Base-by-base conservation (phyloP, 2,329 filamentous ascomycete genomes). In the Paracorniculantispora psalliotae region DNA sequence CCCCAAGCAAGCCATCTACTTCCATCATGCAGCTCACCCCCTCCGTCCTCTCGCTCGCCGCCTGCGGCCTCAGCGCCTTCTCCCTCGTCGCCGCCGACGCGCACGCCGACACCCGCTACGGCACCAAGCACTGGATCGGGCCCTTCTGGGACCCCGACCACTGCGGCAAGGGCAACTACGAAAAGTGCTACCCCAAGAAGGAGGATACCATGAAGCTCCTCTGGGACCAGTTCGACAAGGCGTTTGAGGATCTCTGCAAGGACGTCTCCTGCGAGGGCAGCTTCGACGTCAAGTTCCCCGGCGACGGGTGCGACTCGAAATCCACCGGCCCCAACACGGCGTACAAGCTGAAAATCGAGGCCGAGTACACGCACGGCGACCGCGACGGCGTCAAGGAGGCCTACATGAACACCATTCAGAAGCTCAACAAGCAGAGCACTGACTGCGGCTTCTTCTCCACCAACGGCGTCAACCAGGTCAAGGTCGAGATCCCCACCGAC, bases 171-270 rank as follows among this genome's bases (percentile, higher is more conserved):
- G 58, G 51, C 26, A 55, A 55, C 46, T 46, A 55, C 57, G 44
- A 35, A 10, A 60, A 51, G 51, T 60, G 58, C 58, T 56, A 60
- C 51, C 58, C 58, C 15, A 60, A 44, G 19, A 35, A 43, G 35
- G 58, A 60, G 48, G 44, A 60, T 17, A 28, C 58, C 7, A 33
- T 54, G 28, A 50, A 46, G 58, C 19, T 60, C 13, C 50, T 60
- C 19, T 60, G 58, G 58, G 58, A 60, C 43, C 58, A 60, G 44
- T 46, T 60, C 51, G 46, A 60, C 51, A 56, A 51, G 51, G 58
- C 58, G 15, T 60, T 60, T 7, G 58, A 60, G 10, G 51, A 56
- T 3, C 58, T 60, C 23, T 60, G 58, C 58, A 55, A 46, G 43
- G 58, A 60, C 51, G 46, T 39, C 17, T 50, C 51, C 2, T 60